Conservation (phyloP, 495 filamentous ascomycete species). For the Aspergillus baeticus region DNA sequence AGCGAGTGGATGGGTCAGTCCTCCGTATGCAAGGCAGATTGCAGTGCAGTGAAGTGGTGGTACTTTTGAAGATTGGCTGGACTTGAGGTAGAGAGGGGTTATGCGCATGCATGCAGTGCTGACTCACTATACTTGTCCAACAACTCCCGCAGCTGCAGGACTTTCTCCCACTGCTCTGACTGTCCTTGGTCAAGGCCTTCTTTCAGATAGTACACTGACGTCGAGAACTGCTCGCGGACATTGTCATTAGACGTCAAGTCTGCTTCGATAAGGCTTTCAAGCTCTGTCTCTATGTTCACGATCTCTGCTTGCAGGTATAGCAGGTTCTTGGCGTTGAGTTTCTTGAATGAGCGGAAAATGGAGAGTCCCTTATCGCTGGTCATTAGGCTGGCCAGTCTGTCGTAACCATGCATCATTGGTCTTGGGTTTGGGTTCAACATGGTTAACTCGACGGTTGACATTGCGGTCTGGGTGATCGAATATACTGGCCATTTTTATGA, state of each 20-base stretch:
- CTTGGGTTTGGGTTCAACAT: not conserved
- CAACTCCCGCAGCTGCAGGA: not conserved
- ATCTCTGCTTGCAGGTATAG: constrained; percentile 8
- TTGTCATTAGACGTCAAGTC: not conserved
- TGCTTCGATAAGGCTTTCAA: not conserved
- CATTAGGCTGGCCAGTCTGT: constrained; percentile 5
- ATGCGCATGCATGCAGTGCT: not conserved
- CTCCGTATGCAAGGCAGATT: too few relatives aligned
- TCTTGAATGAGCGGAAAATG: constrained; percentile 4
- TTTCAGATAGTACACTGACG: not conserved
- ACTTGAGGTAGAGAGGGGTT: not conserved
- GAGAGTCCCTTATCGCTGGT: constrained; percentile 7
- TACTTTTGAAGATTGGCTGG: not conserved
- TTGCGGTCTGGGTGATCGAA: too few relatives aligned
- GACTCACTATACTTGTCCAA: constrained; percentile 11
- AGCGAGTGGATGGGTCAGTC: not conserved
- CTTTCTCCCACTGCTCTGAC: not conserved
- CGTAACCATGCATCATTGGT: constrained; percentile 1
- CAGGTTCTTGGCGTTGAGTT: constrained; percentile 1
- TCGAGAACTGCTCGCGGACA: not conserved
- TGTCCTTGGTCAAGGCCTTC: not conserved
- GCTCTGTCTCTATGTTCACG: not conserved
- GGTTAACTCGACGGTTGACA: not conserved
- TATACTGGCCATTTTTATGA: not conserved
- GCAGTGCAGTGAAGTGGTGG: too few relatives aligned